Evolutionary conservation across 2,329 filamentous ascomycete species (phyloP).

Genomic region (Zasmidium cellare): DNA sequence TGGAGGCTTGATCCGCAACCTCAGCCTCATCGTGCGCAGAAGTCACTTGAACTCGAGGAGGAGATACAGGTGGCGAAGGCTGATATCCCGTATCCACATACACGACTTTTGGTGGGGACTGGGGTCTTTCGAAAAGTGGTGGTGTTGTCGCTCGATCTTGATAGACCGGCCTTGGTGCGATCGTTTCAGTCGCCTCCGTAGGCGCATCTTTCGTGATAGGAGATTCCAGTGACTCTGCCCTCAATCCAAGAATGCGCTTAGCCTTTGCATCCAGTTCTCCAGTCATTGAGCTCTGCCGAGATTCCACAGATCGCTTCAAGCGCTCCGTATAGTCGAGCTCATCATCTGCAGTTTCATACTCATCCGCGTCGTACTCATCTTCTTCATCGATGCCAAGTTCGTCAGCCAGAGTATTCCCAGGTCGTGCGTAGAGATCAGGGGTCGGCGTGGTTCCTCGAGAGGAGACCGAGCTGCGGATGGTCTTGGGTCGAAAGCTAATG

Average conservation of each 20-base stretch:
- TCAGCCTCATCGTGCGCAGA: constrained; percentile 11
- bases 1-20: constrained; percentile 10
- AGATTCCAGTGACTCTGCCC: constrained; percentile 15
- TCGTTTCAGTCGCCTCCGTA: constrained; percentile 11
- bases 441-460: constrained; percentile 29
- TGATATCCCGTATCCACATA: constrained; percentile 80
- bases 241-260: constrained; percentile 45
- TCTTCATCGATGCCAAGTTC: constrained; percentile 87
- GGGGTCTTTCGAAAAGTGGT: constrained; percentile 11
- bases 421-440: constrained; percentile 57
- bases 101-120: constrained; percentile 34
- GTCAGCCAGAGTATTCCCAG: constrained; percentile 79
- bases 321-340: constrained; percentile 50
- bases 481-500: constrained; percentile 28
- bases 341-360: constrained; percentile 65
- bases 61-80: constrained; percentile 79
- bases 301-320: constrained; percentile 40
- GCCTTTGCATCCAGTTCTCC: constrained; percentile 45
- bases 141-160: constrained; percentile 24
- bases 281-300: constrained; percentile 38
- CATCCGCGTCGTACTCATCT: constrained; percentile 57
- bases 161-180: constrained; percentile 7
- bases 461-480: constrained; percentile 22
- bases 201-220: constrained; percentile 13
- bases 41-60: constrained; percentile 42